Conservation (phyloP, 2,329 filamentous ascomycete genomes). For the Fusarium sp. region DNA sequence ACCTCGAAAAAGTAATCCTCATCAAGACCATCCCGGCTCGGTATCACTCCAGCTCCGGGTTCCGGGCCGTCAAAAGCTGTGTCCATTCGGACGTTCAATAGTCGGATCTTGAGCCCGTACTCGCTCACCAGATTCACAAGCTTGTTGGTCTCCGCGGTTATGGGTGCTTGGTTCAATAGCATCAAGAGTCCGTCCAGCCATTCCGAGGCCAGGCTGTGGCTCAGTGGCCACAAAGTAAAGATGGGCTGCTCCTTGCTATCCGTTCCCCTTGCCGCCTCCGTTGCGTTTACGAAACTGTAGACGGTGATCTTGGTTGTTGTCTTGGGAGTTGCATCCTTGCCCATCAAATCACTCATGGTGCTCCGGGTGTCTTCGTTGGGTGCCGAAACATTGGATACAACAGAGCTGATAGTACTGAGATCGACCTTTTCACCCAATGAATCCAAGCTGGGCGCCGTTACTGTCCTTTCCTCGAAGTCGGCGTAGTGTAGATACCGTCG, state of each 20-base stretch:
- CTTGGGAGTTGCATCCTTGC: constrained; percentile 51
- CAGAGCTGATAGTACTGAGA: constrained; percentile 85
- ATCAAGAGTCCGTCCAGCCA: constrained; percentile 97
- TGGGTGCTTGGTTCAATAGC: constrained; percentile 93
- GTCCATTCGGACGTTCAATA: constrained; percentile 91
- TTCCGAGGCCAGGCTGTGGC: constrained; percentile 86
- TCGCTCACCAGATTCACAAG: constrained; percentile 85
- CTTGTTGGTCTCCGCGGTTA: constrained; percentile 96
- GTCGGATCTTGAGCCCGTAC: constrained; percentile 90
- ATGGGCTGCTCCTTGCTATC: constrained; percentile 73
- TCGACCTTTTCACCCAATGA: constrained; percentile 84
- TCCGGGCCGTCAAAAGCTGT: constrained; percentile 73
- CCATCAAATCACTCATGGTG: constrained; percentile 54
- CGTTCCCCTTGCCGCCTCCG: constrained; percentile 48
- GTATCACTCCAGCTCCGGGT: constrained; percentile 78
- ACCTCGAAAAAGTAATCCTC: constrained; percentile 94
- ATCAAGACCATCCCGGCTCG: constrained; percentile 84
- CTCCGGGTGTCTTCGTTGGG: constrained; percentile 62
- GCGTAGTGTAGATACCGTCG: constrained; percentile 89
- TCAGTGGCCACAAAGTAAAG: constrained; percentile 82
- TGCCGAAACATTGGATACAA: constrained; percentile 90
- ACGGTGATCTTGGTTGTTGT: constrained; percentile 90
- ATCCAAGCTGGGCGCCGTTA: constrained; percentile 76
- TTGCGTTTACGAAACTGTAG: constrained; percentile 71
- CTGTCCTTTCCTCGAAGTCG: constrained; percentile 75